Evolutionary conservation across 192 early-diverging fungal genomes (phyloP), one percentile per base, ranked within the genome.

Genomic region (Rhizophlyctis rosea): DNA sequence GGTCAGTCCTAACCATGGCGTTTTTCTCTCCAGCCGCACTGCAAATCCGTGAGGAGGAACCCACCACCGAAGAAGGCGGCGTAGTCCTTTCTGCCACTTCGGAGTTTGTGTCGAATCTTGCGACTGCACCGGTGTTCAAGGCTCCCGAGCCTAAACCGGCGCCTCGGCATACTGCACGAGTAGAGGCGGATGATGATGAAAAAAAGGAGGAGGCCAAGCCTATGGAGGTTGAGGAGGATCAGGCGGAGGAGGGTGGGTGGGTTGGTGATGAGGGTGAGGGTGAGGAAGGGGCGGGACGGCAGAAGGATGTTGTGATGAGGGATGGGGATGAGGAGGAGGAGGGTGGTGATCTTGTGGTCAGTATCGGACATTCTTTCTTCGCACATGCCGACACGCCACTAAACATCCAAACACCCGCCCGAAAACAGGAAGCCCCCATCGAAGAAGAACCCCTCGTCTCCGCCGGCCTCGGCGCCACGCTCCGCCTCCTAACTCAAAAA

Each of bases 11-110:
- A n/a, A n/a, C n/a, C n/a, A 62, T 21, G n/a, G 61, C 47, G 0
- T 29, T 7, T 53, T 5, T n/a, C 24, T 25, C 34, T 52, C 5
- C 48, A 71, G 70, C 70, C n/a, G 70, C 70, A 21, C 47, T 29
- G 21, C 31, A 51, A 29, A 67, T 71, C 4, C 24, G 55, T 53
- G 54, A 71, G 23, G 58, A 74, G 3, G 55, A 64, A 23, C n/a
- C n/a, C n/a, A 28, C 64, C 7, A 13, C 34, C 47, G 35, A 24
- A 5, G 57, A 27, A 29, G 64, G 64, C 25, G 48, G 50, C 33
- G 59, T 92, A n/a, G 81, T 90, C n/a, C 77, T 96, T 11, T 90
- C 90, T 0, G 89, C 90, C 60, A 91, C 89, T 11, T 86, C 90
- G 9, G 94, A 96, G 70, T 96, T 96, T 81, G 90, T 95, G 2